Conservation (phyloP, 1,284 basidiomycete species). For the Ceratorhiza oryzae-sativae region DNA sequence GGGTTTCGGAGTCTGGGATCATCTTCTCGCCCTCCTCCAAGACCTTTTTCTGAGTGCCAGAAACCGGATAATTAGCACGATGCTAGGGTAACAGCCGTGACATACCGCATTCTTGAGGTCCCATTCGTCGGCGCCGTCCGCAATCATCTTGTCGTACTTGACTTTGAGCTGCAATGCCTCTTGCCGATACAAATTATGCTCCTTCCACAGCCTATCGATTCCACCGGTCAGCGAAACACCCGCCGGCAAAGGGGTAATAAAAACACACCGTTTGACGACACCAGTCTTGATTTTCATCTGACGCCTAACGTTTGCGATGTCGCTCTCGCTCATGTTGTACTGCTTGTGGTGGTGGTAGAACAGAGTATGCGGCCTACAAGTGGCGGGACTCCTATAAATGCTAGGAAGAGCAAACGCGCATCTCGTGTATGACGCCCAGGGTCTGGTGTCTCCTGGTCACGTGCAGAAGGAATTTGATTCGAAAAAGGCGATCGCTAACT, state of each 20-base stretch:
- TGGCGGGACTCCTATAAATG: conserved; percentile 24
- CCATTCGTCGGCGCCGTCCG: conserved; percentile 74
- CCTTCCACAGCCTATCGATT: conserved; percentile 72
- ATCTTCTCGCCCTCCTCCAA: conserved; percentile 82
- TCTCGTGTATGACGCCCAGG: conserved; percentile 25
- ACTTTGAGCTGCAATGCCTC: conserved; percentile 68
- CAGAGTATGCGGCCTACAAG: background rate
- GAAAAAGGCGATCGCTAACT: background rate
- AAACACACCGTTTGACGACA: conserved; percentile 69
- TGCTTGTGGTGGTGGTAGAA: conserved; percentile 17
- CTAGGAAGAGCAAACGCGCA: conserved; percentile 10
- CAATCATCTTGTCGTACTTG: conserved; percentile 69
- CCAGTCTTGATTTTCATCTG: conserved; percentile 86
- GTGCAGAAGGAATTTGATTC: conserved; percentile 21
- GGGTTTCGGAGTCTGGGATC: conserved; percentile 70
- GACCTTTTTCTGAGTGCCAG: conserved; percentile 65
- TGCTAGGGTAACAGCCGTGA: background rate
- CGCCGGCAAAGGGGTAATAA: background rate
- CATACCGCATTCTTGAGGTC: conserved; percentile 82
- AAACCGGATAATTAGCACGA: background rate
- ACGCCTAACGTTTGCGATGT: conserved; percentile 59
- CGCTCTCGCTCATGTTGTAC: conserved; percentile 48
- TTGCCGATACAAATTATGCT: conserved; percentile 70
- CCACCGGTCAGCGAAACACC: background rate
- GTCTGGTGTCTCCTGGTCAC: conserved; percentile 22